Base-by-base conservation (phyloP, 2,329 filamentous ascomycete genomes). In the Exophiala oligosperma region DNA sequence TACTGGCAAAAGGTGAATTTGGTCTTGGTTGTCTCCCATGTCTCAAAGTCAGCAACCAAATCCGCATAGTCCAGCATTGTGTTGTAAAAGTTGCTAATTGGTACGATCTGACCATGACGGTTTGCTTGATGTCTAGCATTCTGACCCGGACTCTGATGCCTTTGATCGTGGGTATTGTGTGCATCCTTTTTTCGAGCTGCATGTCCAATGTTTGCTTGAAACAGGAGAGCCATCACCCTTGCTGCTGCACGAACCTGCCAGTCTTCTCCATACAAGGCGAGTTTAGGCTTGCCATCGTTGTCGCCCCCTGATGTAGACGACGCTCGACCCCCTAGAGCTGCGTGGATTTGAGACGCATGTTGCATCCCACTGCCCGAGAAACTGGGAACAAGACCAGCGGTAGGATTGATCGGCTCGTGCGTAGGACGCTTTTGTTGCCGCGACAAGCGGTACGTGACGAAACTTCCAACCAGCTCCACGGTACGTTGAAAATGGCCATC, bases 1-100 rank as follows among this genome's bases (percentile, higher is more conserved):
- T 95, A 96, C 70, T 96, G 91, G 70, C 92, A 96, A 69, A 97
- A 96, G 0, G 90, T 84, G 70, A 96, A 96, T 64, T 86, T 90
- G 21, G 82, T 81, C 52, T 82, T 81, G 63, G 83, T 87, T 3
- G 84, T 82, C 70, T 96, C 92, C 92, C 92, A 97, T 8, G 85
- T 81, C 68, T 96, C 91, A 68, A 95, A 96, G 70, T 97, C 92
- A 0, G 84, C 84, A 48, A 94, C 84, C 5, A 96, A 79, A 69
- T 96, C 91, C n/a, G 87, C 84, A 67, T 91, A 91, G 70, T 97
- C 92, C 8, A 96, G 81, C 59, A 96, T 76, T 1, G 89, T 89
- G 68, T 91, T 92, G 73, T 96, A 97, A 70, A 96, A 97, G 66
- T 91, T 86, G 67, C 86, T 93, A 3, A 89, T 91, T 0, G 91